Base-by-base conservation (phyloP, 352 stramenopile species). In the Pythium vanterpoolii region DNA sequence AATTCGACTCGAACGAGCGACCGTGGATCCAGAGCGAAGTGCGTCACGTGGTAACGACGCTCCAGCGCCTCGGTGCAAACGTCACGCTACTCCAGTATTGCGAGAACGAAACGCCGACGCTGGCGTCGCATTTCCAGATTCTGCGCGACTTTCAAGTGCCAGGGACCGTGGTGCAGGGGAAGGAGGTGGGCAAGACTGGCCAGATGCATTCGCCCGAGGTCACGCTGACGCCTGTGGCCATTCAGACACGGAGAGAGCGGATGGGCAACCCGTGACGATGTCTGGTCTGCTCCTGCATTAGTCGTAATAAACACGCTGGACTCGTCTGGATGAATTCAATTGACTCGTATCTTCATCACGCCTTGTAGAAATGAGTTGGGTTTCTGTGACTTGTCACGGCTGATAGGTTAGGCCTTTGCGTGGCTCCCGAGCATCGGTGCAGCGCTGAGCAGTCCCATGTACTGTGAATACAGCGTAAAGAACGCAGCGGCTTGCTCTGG, bases 21-120 rank as follows among this genome's bases (percentile, higher is more conserved):
- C 69, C 71, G 53, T 89, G 79, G 79, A 83, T 89, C 52, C 74
- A 74, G 44, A 65, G 62, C 6, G 79, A 89, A 42, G 43, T 67
- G 24, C n/a, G 56, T 3, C 60, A 61, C 10, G 61, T 61, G 13
- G 43, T 67, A 6, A 28, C 43, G 13, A 33, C 26, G 18, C 24
- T 67, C 31, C 39, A 43, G 30, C 52, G 45, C 1, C 23, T 61
- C 4, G 60, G 33, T 0, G 28, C 43, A 19, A 39, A 49, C 21
- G 52, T 61, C 8, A 11, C 39, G 2, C 28, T 67, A 14, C 27
- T 51, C 10, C 47, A 45, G 52, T 67, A 67, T n/a, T 26, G 38
- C 0, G 51, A 67, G 14, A 8, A 57, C 16, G 45, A 56, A 13
- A 18, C 33, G 2, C 30, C 60, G 16, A 57, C 51, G n/a, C 45